phyloP scores from a whole-genome alignment of 768 basidiomycete genomes.

The Mycena pura region DNA sequence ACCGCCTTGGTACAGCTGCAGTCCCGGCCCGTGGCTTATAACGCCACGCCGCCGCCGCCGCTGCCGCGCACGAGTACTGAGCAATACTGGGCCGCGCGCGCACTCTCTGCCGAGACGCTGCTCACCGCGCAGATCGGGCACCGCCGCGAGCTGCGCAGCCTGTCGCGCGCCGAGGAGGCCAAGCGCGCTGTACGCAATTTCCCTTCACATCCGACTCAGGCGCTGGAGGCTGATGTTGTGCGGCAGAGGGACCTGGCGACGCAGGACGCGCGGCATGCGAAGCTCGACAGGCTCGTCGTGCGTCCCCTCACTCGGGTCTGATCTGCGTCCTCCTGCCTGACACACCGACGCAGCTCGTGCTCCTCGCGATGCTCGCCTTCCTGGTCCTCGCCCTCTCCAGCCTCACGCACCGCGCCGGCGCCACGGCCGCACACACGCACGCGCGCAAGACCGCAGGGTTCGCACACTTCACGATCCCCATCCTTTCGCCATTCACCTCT shows the following conservation, averaged over 20 bases:
- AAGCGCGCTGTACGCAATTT: slow-evolving; percentile 59
- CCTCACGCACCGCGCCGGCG: slow-evolving; percentile 40
- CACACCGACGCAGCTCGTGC: slow-evolving; percentile 34
- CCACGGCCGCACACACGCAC: slow-evolving; percentile 28
- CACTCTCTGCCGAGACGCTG: slow-evolving; percentile 68
- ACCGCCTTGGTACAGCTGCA: slow-evolving; percentile 1
- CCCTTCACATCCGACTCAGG: not conserved
- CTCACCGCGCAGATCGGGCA: slow-evolving; percentile 56
- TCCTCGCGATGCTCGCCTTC: slow-evolving; percentile 41
- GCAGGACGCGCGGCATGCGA: slow-evolving; percentile 54
- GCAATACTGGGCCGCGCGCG: slow-evolving; percentile 74
- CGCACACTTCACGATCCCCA: slow-evolving; percentile 78
- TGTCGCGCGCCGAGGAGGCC: slow-evolving; percentile 48
- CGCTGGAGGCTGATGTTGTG: not conserved
- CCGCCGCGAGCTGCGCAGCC: slow-evolving; percentile 52
- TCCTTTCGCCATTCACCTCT: slow-evolving; percentile 79
- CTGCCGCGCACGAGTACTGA: slow-evolving; percentile 38
- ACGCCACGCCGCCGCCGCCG: no score
- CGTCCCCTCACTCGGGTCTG: slow-evolving; percentile 23
- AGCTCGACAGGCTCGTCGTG: slow-evolving; percentile 62
- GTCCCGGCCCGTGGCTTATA: not conserved
- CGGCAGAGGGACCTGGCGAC: slow-evolving; percentile 52
- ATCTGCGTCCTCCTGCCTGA: not conserved
- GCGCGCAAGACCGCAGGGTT: slow-evolving; percentile 32
- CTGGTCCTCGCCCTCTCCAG: slow-evolving; percentile 46